Base-by-base conservation (phyloP, 2,329 filamentous ascomycete species). In the Amylocarpus encephaloides region DNA sequence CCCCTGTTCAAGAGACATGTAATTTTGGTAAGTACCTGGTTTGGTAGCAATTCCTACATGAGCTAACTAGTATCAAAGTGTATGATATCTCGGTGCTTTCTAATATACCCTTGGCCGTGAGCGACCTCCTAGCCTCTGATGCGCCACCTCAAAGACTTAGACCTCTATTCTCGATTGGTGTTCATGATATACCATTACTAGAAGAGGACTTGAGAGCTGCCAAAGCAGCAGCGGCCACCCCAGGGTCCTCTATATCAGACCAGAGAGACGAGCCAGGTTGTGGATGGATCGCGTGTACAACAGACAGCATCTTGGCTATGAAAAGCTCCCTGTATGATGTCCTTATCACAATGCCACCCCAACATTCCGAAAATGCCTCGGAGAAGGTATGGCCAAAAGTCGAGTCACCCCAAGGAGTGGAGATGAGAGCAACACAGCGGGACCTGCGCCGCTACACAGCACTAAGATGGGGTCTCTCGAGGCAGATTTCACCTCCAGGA, bases 271-370 rank as follows among this genome's bases (percentile, higher is more conserved):
- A 80, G 38, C 65, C 70, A 19, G 75, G 75, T 30, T 70, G 77
- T 12, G 87, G 90, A 35, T 98, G 91, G 90, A 84, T 95, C 52
- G 93, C 92, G 11, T 96, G 91, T 68, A 96, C 92, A 2, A 97
- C 92, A 1, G 93, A 98, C 70, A 92, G 87, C 63, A 93, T 98
- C 51, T 77, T 98, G 12, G 83, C 82, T 42, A 86, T 88, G 68
- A 97, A 97, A 71, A 80, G 83, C 45, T 79, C 86, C 2, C 78
- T 98, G 2, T 97, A 90, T 75, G 93, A 98, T 65, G 77, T 96
- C 60, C 78, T 96, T 35, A 84, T 97, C 53, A 88, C 88, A 48
- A 78, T 97, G 63, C 88, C 90, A 0, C 76, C 82, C 1, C 67
- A 77, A 5, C 73, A 84, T 59, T 70, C 79, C 3, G 71, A 78